Percentiles rank a stretch among this genome's conserved stretches.
Conservation (phyloP, 352 stramenopile genomes). For the Halophytophthora batemanensis region DNA sequence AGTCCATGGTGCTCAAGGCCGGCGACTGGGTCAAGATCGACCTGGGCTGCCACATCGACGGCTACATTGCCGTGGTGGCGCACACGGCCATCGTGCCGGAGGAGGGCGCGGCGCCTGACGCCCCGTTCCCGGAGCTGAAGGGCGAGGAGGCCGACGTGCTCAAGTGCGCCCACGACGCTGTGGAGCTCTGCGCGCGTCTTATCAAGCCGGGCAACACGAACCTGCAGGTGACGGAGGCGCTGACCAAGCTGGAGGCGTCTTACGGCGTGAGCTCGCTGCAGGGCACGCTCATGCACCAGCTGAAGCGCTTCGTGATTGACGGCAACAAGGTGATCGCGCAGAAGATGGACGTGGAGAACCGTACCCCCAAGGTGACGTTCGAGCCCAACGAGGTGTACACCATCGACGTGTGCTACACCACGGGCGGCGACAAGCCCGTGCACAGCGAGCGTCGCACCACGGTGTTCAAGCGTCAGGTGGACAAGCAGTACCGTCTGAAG, state of each 20-base stretch:
- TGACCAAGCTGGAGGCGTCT: slow-evolving; percentile 92
- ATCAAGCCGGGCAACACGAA: slow-evolving; percentile 98
- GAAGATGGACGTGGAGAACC: slow-evolving; percentile 90
- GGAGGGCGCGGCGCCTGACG: slow-evolving; percentile 57
- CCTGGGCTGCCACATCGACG: slow-evolving; percentile 99
- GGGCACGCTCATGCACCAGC: slow-evolving; percentile 99
- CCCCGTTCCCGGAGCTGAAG: slow-evolving; percentile 52
- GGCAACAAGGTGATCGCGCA: slow-evolving; percentile 96
- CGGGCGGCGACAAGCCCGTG: slow-evolving; percentile 95
- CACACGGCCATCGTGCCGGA: slow-evolving; percentile 96
- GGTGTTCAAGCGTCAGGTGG: slow-evolving; percentile 99
- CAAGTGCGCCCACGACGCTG: slow-evolving; percentile 96
- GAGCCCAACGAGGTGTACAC: slow-evolving; percentile 98
- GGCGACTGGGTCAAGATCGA: slow-evolving; percentile 94
- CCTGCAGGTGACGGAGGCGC: slow-evolving; percentile 92
- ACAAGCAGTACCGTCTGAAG: slow-evolving; percentile 96
- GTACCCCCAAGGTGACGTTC: slow-evolving; percentile 89
- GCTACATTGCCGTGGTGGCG: slow-evolving; percentile 98
- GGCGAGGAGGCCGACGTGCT: slow-evolving; percentile 93
- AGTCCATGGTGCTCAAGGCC: slow-evolving; percentile 74
- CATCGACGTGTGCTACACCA: slow-evolving; percentile 98
- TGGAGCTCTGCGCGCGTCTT: slow-evolving; percentile 94
- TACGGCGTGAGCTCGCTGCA: slow-evolving; percentile 98
- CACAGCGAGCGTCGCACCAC: slow-evolving; percentile 92
- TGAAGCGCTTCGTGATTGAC: slow-evolving; percentile 98